Evolutionary conservation across 2,329 filamentous ascomycete species (phyloP), one percentile per base, ranked within the genome.

Genomic region (Aspergillus intermedius): DNA sequence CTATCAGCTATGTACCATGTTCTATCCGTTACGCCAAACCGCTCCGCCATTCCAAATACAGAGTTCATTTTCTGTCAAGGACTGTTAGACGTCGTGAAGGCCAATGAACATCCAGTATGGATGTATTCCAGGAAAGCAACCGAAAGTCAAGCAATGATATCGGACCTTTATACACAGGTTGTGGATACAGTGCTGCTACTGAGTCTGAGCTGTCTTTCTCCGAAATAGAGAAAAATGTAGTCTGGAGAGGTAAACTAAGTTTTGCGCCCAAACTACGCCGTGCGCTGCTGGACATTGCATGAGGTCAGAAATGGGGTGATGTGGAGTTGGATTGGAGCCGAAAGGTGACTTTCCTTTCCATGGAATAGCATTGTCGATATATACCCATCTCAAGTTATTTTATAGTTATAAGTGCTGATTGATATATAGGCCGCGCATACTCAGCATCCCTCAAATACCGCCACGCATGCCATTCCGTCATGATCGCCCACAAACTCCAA

Each of bases 11-110:
- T 48, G 12, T 25, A 44, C 32, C 46, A 34, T 12, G 42, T 34
- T 28, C 42, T 48, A 6, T 35, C 21, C 7, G 46, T 42, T 5
- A 44, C 46, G 13, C 21, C 34, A 3, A 30, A 48, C 40, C n/a
- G n/a, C 34, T 3, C 17, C 5, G 13, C 34, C 4, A 37, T 37
- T 9, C 69, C 68, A 5, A 37, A 37, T 37, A 28, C 22, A 3
- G 40, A 47, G 30, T 47, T 47, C 22, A 23, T 47, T 15, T 44
- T 47, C 22, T 47, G 23, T 47, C 4, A 40, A 47, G 23, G 40
- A 47, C 25, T 28, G 40, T 28, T 47, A 15, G 40, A 47, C 22
- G 39, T 44, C n/a, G 30, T 47, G 17, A 28, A 34, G 13, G 28
- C 39, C 8, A 13, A 21, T 5, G 19, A 19, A 8, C 46, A 47